phyloP scores from a whole-genome alignment of 2,329 filamentous ascomycete genomes.

The Alternaria longipes region DNA sequence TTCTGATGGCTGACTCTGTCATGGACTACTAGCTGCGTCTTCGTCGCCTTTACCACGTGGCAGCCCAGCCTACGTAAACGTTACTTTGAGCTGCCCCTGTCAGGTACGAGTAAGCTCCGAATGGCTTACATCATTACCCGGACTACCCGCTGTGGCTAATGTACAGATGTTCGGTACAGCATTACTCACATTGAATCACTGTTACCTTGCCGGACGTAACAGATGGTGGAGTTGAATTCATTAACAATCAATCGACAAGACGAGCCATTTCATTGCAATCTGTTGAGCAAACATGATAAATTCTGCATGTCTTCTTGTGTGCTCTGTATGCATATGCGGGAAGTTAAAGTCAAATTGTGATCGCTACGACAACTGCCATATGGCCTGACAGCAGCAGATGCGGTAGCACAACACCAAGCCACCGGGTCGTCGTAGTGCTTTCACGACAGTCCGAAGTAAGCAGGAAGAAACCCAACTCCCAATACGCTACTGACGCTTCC shows the following conservation, averaged over 20 bases:
- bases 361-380: constrained; percentile 2
- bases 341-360: neutral
- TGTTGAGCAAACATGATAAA: neutral
- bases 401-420: constrained; percentile 2
- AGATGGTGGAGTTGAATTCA: neutral
- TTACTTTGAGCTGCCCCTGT: neutral
- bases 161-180: neutral
- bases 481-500: neutral
- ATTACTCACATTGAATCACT: neutral
- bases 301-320: neutral
- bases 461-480: neutral
- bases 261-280: neutral
- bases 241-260: neutral
- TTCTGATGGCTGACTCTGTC: neutral
- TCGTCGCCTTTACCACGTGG: neutral
- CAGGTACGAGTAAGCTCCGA: neutral
- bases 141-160: neutral
- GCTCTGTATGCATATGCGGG: neutral
- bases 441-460: neutral
- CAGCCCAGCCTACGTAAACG: neutral
- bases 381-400: constrained; percentile 4
- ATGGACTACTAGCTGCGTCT: neutral
- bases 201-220: neutral
- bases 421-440: neutral
- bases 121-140: neutral